Conservation (phyloP, 179 eudicot genomes). For the Pouteria campechiana region DNA sequence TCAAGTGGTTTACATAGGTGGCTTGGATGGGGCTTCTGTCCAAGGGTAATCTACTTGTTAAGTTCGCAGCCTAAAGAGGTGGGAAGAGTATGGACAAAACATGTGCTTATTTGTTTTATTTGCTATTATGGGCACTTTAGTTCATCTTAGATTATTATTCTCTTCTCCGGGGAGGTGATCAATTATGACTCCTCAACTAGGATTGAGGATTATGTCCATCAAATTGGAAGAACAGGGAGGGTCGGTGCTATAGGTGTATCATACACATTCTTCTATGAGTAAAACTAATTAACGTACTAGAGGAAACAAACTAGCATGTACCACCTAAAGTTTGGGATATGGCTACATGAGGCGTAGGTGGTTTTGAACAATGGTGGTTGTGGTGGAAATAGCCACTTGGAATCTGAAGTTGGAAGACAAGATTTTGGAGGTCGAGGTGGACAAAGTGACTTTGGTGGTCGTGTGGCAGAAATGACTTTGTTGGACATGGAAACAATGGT, state of each 20-base stretch:
- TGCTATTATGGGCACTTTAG: no score
- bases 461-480: constrained; percentile 30
- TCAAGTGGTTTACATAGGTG: no score
- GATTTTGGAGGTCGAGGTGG: constrained; percentile 48
- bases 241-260: constrained; percentile 78
- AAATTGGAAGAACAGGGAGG: constrained; percentile 82
- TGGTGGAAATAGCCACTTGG: constrained; percentile 47
- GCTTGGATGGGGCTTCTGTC: no score
- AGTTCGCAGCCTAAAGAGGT: no score
- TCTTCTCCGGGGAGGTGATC: constrained; percentile 48
- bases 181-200: constrained; percentile 76
- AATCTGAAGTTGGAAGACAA: constrained; percentile 52
- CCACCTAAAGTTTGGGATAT: constrained; percentile 63
- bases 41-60: no score
- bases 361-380: constrained; percentile 52
- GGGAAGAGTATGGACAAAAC: no score
- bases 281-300: constrained; percentile 59
- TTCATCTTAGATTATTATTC: not conserved
- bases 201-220: constrained; percentile 73
- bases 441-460: constrained; percentile 22
- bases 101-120: no score
- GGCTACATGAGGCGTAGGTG: constrained; percentile 51
- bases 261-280: constrained; percentile 67
- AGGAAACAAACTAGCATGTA: constrained; percentile 67
- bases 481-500: constrained; percentile 43